A percentile compares a stretch with the other conserved stretches of the same genome.
These are phyloP conservation scores for Lipomyces oligophaga DNA, from an alignment of 805 yeast genomes.

Conservation along the genomic window DNA sequence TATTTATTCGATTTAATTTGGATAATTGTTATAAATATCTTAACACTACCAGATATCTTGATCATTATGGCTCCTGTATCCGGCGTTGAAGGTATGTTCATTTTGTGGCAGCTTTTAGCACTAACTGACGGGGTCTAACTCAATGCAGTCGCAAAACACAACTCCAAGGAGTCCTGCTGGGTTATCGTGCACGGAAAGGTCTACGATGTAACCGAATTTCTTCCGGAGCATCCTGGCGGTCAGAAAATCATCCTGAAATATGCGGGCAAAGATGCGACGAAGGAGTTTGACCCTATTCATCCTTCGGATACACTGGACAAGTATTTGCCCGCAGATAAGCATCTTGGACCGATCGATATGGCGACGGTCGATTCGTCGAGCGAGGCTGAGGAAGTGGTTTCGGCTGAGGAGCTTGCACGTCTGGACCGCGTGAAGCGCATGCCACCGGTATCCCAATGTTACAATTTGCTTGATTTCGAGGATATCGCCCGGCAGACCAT, in stretches of 20 bases:
- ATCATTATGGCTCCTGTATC: slow-evolving; percentile 2
- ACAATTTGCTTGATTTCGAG: slow-evolving; percentile 83
- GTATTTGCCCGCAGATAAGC: slow-evolving; percentile 55
- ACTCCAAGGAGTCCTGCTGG: slow-evolving; percentile 68
- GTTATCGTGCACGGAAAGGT: slow-evolving; percentile 74
- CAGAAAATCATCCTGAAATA: slow-evolving; percentile 50
- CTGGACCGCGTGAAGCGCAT: slow-evolving; percentile 45
- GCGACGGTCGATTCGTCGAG: slow-evolving; percentile 33
- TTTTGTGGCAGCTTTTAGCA: no score
- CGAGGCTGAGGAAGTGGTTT: slow-evolving; percentile 33
- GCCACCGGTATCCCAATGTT: slow-evolving; percentile 68
- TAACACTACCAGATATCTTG: no score
- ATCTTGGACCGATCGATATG: slow-evolving; percentile 49
- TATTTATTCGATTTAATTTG: no score
- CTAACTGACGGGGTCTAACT: no score
- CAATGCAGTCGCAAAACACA: slow-evolving; percentile 49
- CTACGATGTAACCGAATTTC: slow-evolving; percentile 67
- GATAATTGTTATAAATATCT: no score
- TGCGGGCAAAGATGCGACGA: slow-evolving; percentile 76
- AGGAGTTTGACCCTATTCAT: slow-evolving; percentile 83
- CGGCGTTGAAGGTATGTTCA: slow-evolving; percentile 5
- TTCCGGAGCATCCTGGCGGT: slow-evolving; percentile 62
- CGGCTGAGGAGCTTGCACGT: slow-evolving; percentile 44
- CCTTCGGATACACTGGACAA: slow-evolving; percentile 79
- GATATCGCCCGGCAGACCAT: slow-evolving; percentile 74